These are phyloP conservation scores for Blastocystis sp. DNA, from an alignment of 352 stramenopile genomes.

Conservation along the genomic window DNA sequence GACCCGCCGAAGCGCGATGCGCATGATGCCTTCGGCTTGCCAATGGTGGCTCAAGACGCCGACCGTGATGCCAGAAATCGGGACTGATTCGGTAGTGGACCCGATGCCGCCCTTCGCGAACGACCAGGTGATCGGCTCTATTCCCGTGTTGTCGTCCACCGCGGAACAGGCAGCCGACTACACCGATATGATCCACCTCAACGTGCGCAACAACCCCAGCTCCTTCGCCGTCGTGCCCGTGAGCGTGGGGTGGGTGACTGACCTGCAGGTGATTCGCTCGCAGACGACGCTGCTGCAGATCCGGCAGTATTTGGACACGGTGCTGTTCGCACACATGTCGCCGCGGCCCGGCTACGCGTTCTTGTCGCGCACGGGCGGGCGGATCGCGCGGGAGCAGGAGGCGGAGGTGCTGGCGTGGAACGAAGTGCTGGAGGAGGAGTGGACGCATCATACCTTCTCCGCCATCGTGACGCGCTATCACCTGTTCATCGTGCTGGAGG, in stretches of 20 bases:
- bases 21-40: constrained; percentile 28
- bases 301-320: background rate
- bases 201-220: constrained; percentile 28
- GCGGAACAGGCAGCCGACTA: background rate
- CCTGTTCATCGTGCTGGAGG: constrained; percentile 35
- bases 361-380: constrained; percentile 8
- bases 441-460: constrained; percentile 64
- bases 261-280: constrained; percentile 8
- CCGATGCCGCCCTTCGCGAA: background rate
- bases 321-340: background rate
- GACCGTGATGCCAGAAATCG: background rate
- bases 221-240: constrained; percentile 62
- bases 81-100: background rate
- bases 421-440: constrained; percentile 39
- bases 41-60: background rate
- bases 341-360: constrained; percentile 17
- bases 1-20: constrained; percentile 22
- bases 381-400: constrained; percentile 9
- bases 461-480: constrained; percentile 56
- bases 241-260: background rate
- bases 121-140: constrained; percentile 35
- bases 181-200: constrained; percentile 46
- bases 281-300: constrained; percentile 32
- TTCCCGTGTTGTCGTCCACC: background rate
- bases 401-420: constrained; percentile 23